Evolutionary conservation across 768 basidiomycete genomes (phyloP).

Genomic region (Panaeolus papilionaceus): DNA sequence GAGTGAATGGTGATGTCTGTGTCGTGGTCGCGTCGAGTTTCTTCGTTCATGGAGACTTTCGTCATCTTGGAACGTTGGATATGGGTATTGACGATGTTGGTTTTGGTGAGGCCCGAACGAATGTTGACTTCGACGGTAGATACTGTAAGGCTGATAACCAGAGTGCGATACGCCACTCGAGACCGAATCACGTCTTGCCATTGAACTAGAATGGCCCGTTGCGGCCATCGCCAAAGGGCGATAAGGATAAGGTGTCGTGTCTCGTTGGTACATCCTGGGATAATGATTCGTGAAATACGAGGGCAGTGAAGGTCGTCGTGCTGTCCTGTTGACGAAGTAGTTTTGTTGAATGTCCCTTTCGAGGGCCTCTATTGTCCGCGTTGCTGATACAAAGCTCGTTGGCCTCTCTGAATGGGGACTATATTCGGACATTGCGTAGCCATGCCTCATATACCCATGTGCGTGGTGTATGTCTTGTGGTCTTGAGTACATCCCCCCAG

Average conservation of each 20-base stretch:
- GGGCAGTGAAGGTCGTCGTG: conserved; percentile 15
- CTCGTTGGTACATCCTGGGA: conserved; percentile 16
- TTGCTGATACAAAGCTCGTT: conserved; percentile 34
- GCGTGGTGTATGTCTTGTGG: conserved; percentile 8
- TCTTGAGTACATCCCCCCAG: conserved; percentile 8
- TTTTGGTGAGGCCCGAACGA: background rate
- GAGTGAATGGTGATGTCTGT: conserved; percentile 1
- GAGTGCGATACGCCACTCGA: conserved; percentile 5
- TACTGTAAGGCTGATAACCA: conserved; percentile 7
- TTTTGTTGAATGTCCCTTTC: conserved; percentile 29
- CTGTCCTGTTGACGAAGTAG: conserved; percentile 23
- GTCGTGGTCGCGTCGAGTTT: background rate
- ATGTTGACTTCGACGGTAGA: conserved; percentile 14
- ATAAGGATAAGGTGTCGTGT: conserved; percentile 13
- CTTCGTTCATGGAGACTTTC: background rate
- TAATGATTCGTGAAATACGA: conserved; percentile 13
- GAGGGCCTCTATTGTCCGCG: conserved; percentile 29
- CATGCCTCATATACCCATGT: conserved; percentile 13
- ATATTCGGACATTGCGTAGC: conserved; percentile 12
- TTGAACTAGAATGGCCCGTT: background rate
- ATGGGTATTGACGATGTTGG: background rate
- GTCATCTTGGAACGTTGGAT: background rate
- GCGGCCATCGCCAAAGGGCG: background rate
- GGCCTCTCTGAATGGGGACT: conserved; percentile 29
- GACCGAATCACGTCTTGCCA: conserved; percentile 1